phyloP scores from a whole-genome alignment of 306 rosid species.

The Castanea mollissima region DNA sequence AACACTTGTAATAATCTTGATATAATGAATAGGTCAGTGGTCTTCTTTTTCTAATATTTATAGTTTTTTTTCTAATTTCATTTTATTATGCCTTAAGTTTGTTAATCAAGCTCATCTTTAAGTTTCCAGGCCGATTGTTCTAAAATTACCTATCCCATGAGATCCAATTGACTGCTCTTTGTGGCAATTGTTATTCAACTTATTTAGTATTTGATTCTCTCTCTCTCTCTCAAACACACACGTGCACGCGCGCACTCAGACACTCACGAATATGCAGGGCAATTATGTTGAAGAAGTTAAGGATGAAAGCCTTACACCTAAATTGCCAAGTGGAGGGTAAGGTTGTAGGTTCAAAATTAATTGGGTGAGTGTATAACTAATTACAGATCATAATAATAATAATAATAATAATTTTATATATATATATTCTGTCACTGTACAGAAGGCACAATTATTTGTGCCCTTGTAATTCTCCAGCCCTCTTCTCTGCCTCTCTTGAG shows the following conservation, averaged over 20 bases:
- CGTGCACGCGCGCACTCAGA: not conserved
- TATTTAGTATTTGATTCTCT: not conserved
- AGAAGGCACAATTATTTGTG: too few species aligned
- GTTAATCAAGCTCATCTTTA: constrained; percentile 26
- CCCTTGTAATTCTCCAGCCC: too few species aligned
- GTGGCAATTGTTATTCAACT: not conserved
- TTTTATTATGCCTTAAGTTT: constrained; percentile 9
- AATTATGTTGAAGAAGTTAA: not conserved
- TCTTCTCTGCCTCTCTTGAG: not conserved
- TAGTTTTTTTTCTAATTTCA: constrained; percentile 20
- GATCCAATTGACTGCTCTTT: not conserved
- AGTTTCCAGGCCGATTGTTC: constrained; percentile 7
- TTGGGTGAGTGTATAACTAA: too few species aligned
- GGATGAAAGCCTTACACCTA: not conserved
- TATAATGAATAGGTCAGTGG: constrained; percentile 34
- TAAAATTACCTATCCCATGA: constrained; percentile 3
- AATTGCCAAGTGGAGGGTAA: too few species aligned
- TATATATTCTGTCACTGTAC: too few species aligned
- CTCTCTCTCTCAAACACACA: not conserved
- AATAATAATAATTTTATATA: too few species aligned
- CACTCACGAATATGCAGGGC: not conserved
- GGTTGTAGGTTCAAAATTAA: too few species aligned
- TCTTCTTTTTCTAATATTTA: constrained; percentile 21
- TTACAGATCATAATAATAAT: too few species aligned
- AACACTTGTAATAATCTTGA: constrained; percentile 23